Base-by-base conservation (phyloP, 805 yeast species). In the Ogataea kodamae region DNA sequence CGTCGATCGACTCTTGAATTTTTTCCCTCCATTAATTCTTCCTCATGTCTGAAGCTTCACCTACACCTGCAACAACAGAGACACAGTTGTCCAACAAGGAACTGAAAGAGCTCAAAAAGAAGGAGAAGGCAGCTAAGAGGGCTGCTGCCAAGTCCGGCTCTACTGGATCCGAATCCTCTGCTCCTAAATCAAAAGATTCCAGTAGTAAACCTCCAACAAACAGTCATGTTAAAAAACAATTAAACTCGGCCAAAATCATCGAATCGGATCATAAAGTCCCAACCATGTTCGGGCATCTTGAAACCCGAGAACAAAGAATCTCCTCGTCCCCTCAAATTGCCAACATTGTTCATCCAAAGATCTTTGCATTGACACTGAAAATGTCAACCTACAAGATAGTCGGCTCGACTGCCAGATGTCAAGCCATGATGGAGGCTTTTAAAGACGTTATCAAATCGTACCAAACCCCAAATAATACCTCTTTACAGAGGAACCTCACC, bases 101-200 rank as follows among this genome's bases (percentile, higher is more conserved):
- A 58, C 67, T 86, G 42, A 89, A 89, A 57, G 96, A 86, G 49
- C 65, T 79, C 57, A 85, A 87, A 57, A 89, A 88, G 67, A 76
- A 76, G 49, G 95, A 88, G 52, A 89, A 90, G 62, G 92, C 92
- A 9, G 95, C 92, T 23, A 85, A 86, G 57, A 72, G 97, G 56
- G 92, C 96, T 2, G 95, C 96, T 2, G 76, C 79, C 44, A 88
- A 85, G 54, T 22, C 22, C 5, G 83, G 73, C 46, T 80, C 78
- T 6, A 25, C 40, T 6, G 36, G 34, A 7, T 8, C 42, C 13
- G 39, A 34, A 13, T 16, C 28, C 7, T 37, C 34, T 5, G 9
- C 44, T 6, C 35, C 29, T 11, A 36, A 27, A 28, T 42, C 37
- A 21, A 45, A 43, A 30, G 35, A 27, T 18, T 24, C 40, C 50